Conservation (phyloP, 352 stramenopile species). For the Phytophthora sp. region DNA sequence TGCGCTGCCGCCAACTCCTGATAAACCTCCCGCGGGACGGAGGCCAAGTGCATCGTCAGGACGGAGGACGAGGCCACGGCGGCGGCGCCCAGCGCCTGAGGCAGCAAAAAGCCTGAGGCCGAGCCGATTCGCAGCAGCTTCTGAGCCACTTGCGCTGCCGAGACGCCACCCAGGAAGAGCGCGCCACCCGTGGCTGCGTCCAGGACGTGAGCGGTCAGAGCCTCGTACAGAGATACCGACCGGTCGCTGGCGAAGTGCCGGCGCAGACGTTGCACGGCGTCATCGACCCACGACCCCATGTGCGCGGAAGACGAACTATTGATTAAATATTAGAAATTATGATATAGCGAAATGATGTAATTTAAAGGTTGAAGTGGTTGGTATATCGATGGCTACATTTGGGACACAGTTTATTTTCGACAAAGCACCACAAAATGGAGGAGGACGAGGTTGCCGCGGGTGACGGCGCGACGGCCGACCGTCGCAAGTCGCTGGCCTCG, state of each 20-base stretch:
- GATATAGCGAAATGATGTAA: conserved; percentile 4
- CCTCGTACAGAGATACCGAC: conserved; percentile 49
- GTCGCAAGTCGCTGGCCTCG: conserved; percentile 55
- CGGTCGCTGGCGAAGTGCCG: conserved; percentile 47
- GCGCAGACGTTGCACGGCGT: conserved; percentile 32
- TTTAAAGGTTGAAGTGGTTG: conserved; percentile 13
- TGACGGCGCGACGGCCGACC: background rate
- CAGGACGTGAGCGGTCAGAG: conserved; percentile 43
- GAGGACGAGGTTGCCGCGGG: conserved; percentile 11
- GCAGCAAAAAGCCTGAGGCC: conserved; percentile 49
- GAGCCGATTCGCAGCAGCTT: conserved; percentile 52
- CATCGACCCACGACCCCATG: conserved; percentile 22
- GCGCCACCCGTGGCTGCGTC: conserved; percentile 58
- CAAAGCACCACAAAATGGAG: conserved; percentile 1
- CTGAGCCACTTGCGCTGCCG: conserved; percentile 53
- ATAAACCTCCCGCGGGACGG: conserved; percentile 50
- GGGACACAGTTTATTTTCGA: background rate
- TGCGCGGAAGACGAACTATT: background rate
- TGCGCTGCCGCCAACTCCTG: conserved; percentile 37
- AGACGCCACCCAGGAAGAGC: conserved; percentile 57
- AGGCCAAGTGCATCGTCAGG: conserved; percentile 55
- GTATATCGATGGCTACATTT: conserved; percentile 25
- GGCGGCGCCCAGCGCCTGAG: conserved; percentile 42
- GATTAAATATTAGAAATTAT: background rate
- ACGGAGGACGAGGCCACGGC: conserved; percentile 60